Base-by-base conservation (phyloP, 441 rosid genomes). In the Erysimum pusillum region DNA sequence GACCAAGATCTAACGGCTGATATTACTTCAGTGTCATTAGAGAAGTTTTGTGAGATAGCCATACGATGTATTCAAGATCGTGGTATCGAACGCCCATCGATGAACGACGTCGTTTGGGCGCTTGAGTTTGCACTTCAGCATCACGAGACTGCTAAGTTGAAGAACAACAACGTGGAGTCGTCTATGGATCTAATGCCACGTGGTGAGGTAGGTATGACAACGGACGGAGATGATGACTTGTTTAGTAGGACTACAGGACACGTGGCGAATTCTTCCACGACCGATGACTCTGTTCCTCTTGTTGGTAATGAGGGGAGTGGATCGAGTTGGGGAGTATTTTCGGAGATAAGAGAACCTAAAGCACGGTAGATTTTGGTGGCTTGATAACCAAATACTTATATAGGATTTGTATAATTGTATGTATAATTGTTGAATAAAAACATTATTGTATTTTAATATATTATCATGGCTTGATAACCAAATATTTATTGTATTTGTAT, bases 41-140 rank as follows among this genome's bases (percentile, higher is more conserved):
- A 77, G 12, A 84, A 84, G 68, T 87, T 78, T 44, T 78, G 68
- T 2, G 88, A 84, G 64, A 72, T 86, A 9, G 82, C 84, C 3
- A 59, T 84, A 60, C 80, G 82, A 56, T 88, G 93, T 60, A 78
- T 90, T 77, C 39, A 18, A 0, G 87, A 78, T 2, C 78, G 78
- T 4, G 87, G 88, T 9, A 31, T 15, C 1, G 74, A 72, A 20
- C 70, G 89, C 45, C 87, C 91, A 28, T 69, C 85, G 0, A 87
- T 89, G 87, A 76, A 76, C 71, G 89, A 89, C 25, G 83, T 89
- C 44, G 85, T 85, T 31, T 76, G 86, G 84, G 58, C 65, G 7
- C 87, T 87, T 12, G 87, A 84, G 67, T 87, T 89, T 18, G 90
- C 88, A 0, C 76, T 85, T 75, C 88, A 84, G 75, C 81, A 87